These are phyloP conservation scores for Aspergillus wentii DNA, from an alignment of 495 filamentous ascomycete species.

Conservation along the genomic window DNA sequence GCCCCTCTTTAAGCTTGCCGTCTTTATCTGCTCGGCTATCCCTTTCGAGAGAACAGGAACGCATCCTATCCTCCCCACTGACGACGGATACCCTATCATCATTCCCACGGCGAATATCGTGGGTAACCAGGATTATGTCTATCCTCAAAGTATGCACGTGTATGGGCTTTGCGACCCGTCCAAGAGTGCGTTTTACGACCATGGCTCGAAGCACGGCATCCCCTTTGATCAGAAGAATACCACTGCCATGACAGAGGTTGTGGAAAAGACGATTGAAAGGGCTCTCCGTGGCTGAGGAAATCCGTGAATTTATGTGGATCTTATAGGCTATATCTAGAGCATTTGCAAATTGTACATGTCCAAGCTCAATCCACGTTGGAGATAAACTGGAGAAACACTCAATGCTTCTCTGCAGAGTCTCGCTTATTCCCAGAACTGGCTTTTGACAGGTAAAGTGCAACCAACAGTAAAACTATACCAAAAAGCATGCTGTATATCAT, in stretches of 20 bases:
- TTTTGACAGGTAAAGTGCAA: conserved; percentile 45
- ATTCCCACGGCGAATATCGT: conserved; percentile 41
- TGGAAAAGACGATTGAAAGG: conserved; percentile 27
- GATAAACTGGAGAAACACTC: too few relatives aligned
- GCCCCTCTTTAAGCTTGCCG: conserved; percentile 33
- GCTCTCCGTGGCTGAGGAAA: too few relatives aligned
- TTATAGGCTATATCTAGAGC: too few relatives aligned
- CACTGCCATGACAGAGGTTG: conserved; percentile 23
- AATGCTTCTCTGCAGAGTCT: conserved; percentile 7
- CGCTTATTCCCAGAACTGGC: conserved; percentile 26
- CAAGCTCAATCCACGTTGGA: too few relatives aligned
- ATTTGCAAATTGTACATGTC: too few relatives aligned
- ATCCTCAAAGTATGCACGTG: conserved; percentile 22
- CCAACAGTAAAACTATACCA: conserved; percentile 46
- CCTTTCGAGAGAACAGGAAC: conserved; percentile 27
- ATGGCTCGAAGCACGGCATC: conserved; percentile 35
- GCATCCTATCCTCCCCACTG: conserved; percentile 7
- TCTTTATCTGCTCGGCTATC: conserved; percentile 33
- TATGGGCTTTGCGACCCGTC: conserved; percentile 32
- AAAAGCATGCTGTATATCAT: conserved; percentile 22
- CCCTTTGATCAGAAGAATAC: conserved; percentile 35
- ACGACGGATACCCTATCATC: conserved; percentile 17
- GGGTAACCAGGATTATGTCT: conserved; percentile 28
- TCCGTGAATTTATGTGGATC: too few relatives aligned
- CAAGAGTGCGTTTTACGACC: conserved; percentile 29